These are phyloP conservation scores for Coriaria nepalensis DNA, from an alignment of 306 rosid species.

Conservation along the genomic window DNA sequence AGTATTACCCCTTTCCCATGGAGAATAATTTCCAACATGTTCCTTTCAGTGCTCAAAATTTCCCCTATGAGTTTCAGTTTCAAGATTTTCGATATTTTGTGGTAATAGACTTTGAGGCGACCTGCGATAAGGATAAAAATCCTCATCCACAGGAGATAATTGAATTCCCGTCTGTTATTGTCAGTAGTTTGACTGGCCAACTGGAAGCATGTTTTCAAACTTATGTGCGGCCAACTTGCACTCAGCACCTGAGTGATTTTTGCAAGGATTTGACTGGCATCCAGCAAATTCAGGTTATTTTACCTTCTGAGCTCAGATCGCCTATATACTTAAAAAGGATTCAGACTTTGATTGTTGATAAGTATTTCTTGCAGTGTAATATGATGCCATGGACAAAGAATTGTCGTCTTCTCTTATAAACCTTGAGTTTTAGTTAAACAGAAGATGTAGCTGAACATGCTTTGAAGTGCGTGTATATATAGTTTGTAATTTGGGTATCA, in stretches of 20 bases:
- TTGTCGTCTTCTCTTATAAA: no score
- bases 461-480: conserved; percentile 1
- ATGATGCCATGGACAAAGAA: neutral
- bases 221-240: conserved; percentile 83
- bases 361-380: no score
- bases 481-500: no score
- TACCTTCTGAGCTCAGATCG: conserved; percentile 12
- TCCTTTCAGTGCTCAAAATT: conserved; percentile 58
- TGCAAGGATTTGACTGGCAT: conserved; percentile 92
- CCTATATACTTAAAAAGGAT: conserved; percentile 9
- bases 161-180: conserved; percentile 94
- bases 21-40: conserved; percentile 46
- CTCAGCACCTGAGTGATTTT: conserved; percentile 67
- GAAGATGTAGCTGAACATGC: neutral
- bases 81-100: conserved; percentile 94
- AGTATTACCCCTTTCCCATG: conserved; percentile 42
- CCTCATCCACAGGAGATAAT: conserved; percentile 93
- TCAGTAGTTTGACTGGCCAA: conserved; percentile 79
- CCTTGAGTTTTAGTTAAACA: no score
- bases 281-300: conserved; percentile 86
- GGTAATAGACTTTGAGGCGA: conserved; percentile 96
- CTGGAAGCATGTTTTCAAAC: conserved; percentile 92
- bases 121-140: conserved; percentile 73
- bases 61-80: conserved; percentile 42
- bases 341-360: neutral